These are phyloP conservation scores for Penicillium sp. DNA, from an alignment of 2,329 filamentous ascomycete species.

Conservation along the genomic window DNA sequence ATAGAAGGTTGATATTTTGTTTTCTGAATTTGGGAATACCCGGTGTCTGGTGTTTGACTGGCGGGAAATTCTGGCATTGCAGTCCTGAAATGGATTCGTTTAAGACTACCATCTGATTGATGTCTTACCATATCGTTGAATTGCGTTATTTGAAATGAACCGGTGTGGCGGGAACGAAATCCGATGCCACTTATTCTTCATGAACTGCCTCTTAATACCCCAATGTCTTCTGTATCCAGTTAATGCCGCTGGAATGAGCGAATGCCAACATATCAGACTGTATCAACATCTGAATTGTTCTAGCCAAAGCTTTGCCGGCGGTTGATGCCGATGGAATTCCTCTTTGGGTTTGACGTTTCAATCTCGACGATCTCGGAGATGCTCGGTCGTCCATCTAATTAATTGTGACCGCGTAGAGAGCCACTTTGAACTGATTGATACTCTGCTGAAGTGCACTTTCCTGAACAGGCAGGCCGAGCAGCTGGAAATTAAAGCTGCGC, in stretches of 20 bases:
- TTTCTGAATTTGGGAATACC: conserved; percentile 11
- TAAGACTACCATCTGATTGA: neutral
- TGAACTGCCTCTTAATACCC: too few relatives aligned
- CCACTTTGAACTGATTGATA: neutral
- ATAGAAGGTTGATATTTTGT: neutral
- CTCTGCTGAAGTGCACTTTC: neutral
- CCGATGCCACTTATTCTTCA: too few relatives aligned
- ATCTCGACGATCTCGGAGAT: neutral
- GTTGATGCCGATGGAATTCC: neutral
- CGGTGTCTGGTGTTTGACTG: conserved; percentile 9
- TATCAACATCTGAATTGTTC: too few relatives aligned
- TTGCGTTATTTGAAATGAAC: too few relatives aligned
- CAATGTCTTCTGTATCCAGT: too few relatives aligned
- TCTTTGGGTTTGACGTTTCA: neutral
- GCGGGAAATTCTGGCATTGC: neutral
- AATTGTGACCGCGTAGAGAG: neutral
- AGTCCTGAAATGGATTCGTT: neutral
- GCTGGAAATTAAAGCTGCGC: neutral
- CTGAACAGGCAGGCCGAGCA: neutral
- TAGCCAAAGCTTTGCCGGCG: neutral
- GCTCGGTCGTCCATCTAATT: neutral
- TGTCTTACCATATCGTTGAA: too few relatives aligned
- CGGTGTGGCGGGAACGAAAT: too few relatives aligned
- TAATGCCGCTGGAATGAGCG: too few relatives aligned
- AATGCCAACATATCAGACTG: too few relatives aligned